Conservation (phyloP, 768 basidiomycete genomes). For the Leucosporidium creatinivorum region DNA sequence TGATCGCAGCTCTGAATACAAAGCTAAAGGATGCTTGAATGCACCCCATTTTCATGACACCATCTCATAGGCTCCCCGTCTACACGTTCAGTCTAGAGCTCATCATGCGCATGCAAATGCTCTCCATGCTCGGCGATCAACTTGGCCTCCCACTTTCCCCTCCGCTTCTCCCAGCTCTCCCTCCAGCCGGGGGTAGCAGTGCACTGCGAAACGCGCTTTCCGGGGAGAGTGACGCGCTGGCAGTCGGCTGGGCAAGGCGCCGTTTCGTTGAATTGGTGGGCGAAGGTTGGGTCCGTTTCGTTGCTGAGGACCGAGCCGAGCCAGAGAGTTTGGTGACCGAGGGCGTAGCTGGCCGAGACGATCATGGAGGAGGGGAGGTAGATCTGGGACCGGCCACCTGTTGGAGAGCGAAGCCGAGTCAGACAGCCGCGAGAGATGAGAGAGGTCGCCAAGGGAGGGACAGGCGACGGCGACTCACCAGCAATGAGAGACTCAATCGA, state of each 20-base stretch:
- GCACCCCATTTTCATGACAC: conserved; percentile 13
- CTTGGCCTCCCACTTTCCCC: conserved; percentile 15
- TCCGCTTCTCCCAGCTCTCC: neutral
- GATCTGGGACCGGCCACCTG: conserved; percentile 37
- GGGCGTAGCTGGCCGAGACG: conserved; percentile 35
- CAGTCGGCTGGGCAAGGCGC: conserved; percentile 23
- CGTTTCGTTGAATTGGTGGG: conserved; percentile 21
- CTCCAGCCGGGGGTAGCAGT: conserved; percentile 2
- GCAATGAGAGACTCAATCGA: conserved; percentile 36
- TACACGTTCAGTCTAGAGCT: neutral
- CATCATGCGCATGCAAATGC: conserved; percentile 8
- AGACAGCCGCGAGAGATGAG: too few relatives aligned
- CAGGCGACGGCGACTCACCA: conserved; percentile 14
- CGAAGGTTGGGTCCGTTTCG: conserved; percentile 28
- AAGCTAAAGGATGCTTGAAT: conserved; percentile 28
- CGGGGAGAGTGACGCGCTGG: neutral
- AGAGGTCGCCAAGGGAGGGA: neutral
- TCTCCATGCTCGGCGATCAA: conserved; percentile 2
- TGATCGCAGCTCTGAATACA: conserved; percentile 53
- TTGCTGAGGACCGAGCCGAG: conserved; percentile 20
- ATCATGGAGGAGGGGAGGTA: conserved; percentile 38
- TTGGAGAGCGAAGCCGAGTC: neutral
- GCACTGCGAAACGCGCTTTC: conserved; percentile 8
- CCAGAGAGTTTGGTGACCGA: conserved; percentile 34
- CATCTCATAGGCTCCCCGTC: neutral